Percentiles rank a stretch among this genome's conserved stretches.
Conservation (phyloP, 2,329 filamentous ascomycete species). For the Arthrocladium fulminans region DNA sequence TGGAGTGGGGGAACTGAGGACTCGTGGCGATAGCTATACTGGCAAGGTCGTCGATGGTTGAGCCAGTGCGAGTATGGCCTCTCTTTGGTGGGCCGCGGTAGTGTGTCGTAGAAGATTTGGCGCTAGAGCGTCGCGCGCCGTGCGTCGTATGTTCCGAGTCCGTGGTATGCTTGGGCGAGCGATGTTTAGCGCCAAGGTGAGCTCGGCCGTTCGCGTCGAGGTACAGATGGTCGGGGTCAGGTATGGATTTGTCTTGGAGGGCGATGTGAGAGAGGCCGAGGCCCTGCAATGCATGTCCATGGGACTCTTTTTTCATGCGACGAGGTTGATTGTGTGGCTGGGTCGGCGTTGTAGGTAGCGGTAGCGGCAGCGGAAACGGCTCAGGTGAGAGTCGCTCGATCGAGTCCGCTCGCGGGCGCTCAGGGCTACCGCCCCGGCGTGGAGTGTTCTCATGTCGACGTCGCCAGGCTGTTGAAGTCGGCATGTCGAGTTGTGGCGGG, state of each 20-base stretch:
- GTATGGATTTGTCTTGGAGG: conserved; percentile 2
- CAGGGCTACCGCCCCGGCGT: conserved; percentile 14
- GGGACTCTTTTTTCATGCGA: conserved; percentile 2
- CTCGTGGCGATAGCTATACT: conserved; percentile 44
- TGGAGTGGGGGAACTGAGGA: conserved; percentile 33
- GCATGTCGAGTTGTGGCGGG: conserved; percentile 12
- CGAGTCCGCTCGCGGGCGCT: conserved; percentile 13
- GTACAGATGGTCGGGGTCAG: conserved; percentile 19
- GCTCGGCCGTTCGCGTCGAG: conserved; percentile 19
- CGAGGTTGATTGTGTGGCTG: conserved; percentile 1
- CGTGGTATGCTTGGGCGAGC: conserved; percentile 1
- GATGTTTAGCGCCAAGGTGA: conserved; percentile 15
- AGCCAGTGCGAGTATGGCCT: conserved; percentile 37
- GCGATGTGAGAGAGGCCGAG: conserved; percentile 16
- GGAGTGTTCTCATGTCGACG: conserved; percentile 10
- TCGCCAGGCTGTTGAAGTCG: conserved; percentile 21
- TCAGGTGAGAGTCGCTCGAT: conserved; percentile 22
- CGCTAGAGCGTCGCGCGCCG: neutral
- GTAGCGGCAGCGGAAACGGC: conserved; percentile 6
- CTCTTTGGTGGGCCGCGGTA: conserved; percentile 8
- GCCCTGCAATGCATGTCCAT: conserved; percentile 8
- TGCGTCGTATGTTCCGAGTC: neutral
- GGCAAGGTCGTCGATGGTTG: conserved; percentile 41
- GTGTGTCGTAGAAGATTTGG: neutral
- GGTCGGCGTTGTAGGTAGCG: conserved; percentile 6